A percentile compares a stretch with the other conserved stretches of the same genome.
Conservation (phyloP, 495 filamentous ascomycete genomes). For the Lepidopterella palustris region DNA sequence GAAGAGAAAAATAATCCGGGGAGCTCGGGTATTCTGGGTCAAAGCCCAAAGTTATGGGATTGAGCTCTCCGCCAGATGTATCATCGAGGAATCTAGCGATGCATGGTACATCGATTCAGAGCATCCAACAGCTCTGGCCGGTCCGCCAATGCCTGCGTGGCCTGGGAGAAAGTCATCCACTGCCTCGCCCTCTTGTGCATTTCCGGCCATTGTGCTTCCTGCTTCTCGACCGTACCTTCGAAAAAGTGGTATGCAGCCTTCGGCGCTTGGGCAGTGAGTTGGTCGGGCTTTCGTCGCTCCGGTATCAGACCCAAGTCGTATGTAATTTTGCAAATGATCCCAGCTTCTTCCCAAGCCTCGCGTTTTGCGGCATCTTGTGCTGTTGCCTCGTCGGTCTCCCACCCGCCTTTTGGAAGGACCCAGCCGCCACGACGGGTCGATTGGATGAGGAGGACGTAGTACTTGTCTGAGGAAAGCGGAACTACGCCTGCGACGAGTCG, state of each 20-base stretch:
- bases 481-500: conserved; percentile 93
- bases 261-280: conserved; percentile 56
- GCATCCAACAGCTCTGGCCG: conserved; percentile 87
- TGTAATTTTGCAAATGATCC: conserved; percentile 73
- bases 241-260: conserved; percentile 82
- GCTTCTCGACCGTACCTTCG: conserved; percentile 72
- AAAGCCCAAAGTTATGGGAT: background rate
- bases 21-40: background rate
- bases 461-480: conserved; percentile 67
- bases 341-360: conserved; percentile 98
- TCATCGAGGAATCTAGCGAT: conserved; percentile 19
- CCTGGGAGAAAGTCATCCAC: conserved; percentile 82
- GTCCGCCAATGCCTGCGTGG: conserved; percentile 64
- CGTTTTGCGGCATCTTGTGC: conserved; percentile 61
- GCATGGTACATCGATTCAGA: conserved; percentile 71
- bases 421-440: conserved; percentile 82
- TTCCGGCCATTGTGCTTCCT: conserved; percentile 88
- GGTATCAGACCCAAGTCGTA: conserved; percentile 79
- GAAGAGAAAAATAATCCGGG: conserved; percentile 1
- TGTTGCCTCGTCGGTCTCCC: conserved; percentile 84
- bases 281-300: conserved; percentile 62
- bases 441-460: conserved; percentile 84
- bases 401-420: conserved; percentile 96
- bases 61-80: background rate
- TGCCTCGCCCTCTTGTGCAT: conserved; percentile 80